Evolutionary conservation across 2,329 filamentous ascomycete species (phyloP), one percentile per base, ranked within the genome.

Genomic region (Tolypocladium album): DNA sequence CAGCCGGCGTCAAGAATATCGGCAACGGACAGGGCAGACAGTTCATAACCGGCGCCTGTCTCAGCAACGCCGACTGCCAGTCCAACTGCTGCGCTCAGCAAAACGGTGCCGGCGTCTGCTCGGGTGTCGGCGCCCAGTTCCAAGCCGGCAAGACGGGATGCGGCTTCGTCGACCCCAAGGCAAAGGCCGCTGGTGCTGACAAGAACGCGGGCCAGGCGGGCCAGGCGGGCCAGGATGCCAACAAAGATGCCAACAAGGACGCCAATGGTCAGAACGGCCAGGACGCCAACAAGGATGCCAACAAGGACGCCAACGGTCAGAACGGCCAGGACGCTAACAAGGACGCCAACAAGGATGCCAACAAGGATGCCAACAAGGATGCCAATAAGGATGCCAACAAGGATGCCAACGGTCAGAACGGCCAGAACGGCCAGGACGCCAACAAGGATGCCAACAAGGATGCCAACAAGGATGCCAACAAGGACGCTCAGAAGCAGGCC

Each of bases 71-170:
- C 17, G 70, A 72, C 59, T 72, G 70, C 59, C 64, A 64, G 4
- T 65, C 64, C 4, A 58, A 56, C 7, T 72, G 70, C 66, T 72
- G 70, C 36, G 70, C 70, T 39, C 58, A 66, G 56, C 63, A 65
- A 27, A 64, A 61, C 47, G 60, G 63, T 15, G 67, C 64, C 34
- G 59, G 69, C 43, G 63, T 71, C 34, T 71, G 69, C 66, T 71
- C 69, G 13, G 68, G 66, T 39, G 57, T 67, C 57, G 68, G 66
- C 8, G 69, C 69, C 9, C 63, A 65, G 57, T 67, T 67, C 59
- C 68, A 71, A 64, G 66, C 66, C 34, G 69, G 69, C 47, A 71
- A 71, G 66, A 64, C 64, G 12, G 68, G 69, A 22, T 71, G 69
- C 59, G 66, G 65, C 40, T 71, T 70, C 40, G 62, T 61, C 17